Conservation (phyloP, 2,329 filamentous ascomycete species). For the Diaporthe longicolla region DNA sequence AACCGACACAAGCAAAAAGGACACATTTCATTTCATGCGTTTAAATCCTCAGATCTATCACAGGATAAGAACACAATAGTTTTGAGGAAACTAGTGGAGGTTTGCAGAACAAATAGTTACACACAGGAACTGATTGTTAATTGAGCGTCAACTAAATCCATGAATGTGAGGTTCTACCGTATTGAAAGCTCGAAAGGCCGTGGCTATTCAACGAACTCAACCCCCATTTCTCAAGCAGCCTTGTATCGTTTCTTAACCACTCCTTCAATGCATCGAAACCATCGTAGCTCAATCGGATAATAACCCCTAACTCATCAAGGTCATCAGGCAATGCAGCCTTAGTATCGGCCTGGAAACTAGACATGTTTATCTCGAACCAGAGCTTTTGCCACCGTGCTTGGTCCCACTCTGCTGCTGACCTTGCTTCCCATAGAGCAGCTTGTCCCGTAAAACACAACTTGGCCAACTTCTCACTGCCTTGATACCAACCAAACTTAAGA, state of each 20-base stretch:
- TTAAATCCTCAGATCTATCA: no score
- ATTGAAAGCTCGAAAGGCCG: not conserved
- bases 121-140: no score
- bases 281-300: not conserved
- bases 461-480: not conserved
- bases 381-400: not conserved
- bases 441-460: not conserved
- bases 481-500: not conserved
- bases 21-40: no score
- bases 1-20: no score
- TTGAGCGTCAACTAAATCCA: no score
- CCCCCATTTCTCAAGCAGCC: conserved; percentile 1
- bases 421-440: conserved; percentile 3
- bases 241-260: not conserved
- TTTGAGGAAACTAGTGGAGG: no score
- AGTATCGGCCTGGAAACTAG: not conserved
- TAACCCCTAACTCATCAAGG: not conserved
- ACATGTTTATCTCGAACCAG: not conserved
- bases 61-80: no score
- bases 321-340: not conserved
- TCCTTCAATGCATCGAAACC: not conserved
- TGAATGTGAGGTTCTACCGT: not conserved
- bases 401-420: not conserved
- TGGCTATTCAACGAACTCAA: not conserved
- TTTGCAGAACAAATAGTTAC: no score